Percentiles rank a stretch among this genome's conserved stretches.
These are phyloP conservation scores for Hanseniaspora hatyaiensis DNA, from an alignment of 805 yeast species.

Conservation along the genomic window DNA sequence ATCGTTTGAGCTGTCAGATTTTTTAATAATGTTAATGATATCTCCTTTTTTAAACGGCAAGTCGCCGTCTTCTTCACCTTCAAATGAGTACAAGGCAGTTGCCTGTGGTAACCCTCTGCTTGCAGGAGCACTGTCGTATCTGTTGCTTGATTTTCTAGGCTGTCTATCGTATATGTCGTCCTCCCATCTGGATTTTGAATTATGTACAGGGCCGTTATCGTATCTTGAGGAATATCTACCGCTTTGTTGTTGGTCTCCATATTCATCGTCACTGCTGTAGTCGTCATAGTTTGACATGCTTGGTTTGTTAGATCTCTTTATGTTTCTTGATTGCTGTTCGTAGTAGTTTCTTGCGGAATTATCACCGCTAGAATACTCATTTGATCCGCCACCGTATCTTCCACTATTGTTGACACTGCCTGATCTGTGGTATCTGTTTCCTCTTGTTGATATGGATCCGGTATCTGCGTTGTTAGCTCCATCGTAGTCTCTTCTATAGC, in stretches of 20 bases:
- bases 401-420: conserved; percentile 3
- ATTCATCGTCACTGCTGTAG: neutral
- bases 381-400: conserved; percentile 29
- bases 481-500: conserved; percentile 16
- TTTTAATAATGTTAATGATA: conserved; percentile 72
- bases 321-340: conserved; percentile 20
- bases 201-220: conserved; percentile 15
- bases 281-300: conserved; percentile 6
- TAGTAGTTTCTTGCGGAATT: conserved; percentile 36
- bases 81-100: conserved; percentile 76
- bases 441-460: neutral
- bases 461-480: conserved; percentile 16
- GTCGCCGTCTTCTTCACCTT: conserved; percentile 90
- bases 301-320: conserved; percentile 7
- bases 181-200: conserved; percentile 54
- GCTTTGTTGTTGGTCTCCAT: too few relatives aligned
- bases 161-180: conserved; percentile 68
- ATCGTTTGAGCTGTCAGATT: conserved; percentile 79
- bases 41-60: conserved; percentile 90
- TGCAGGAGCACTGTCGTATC: conserved; percentile 36
- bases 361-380: too few relatives aligned
- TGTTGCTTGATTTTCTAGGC: conserved; percentile 24
- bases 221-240: conserved; percentile 13
- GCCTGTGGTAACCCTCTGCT: conserved; percentile 51
- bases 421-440: conserved; percentile 1